Evolutionary conservation across 192 early-diverging fungal genomes (phyloP).

Genomic region (Geranomyces variabilis): DNA sequence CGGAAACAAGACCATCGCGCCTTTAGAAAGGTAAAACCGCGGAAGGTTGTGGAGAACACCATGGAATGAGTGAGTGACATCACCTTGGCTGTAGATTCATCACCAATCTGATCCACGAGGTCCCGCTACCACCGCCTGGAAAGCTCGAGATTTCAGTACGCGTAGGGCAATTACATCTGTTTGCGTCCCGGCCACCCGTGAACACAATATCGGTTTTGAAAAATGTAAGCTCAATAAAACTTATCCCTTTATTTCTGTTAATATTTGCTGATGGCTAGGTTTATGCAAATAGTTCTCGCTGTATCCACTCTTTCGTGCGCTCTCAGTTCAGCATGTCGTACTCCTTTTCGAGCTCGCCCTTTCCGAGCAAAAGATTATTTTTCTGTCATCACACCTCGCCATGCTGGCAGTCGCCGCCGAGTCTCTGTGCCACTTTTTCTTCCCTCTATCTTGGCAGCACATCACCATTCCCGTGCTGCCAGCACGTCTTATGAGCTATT

Average conservation of each 20-base stretch:
- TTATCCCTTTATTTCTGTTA: background rate
- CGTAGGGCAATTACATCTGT: conserved; percentile 64
- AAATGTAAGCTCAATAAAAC: conserved; percentile 65
- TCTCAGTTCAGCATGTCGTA: conserved; percentile 67
- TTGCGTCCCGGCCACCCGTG: conserved; percentile 71
- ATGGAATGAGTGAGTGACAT: background rate
- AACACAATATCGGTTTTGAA: conserved; percentile 75
- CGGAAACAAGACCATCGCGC: conserved; percentile 33
- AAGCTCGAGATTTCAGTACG: conserved; percentile 74
- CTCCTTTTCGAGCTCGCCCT: conserved; percentile 74
- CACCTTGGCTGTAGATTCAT: conserved; percentile 50
- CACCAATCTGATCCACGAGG: conserved; percentile 70
- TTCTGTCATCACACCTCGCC: conserved; percentile 65
- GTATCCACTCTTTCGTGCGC: conserved; percentile 71
- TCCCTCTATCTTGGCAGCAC: conserved; percentile 78
- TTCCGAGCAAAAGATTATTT: conserved; percentile 72
- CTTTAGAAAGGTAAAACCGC: conserved; percentile 61
- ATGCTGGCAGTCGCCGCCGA: conserved; percentile 75
- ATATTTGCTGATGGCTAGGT: background rate
- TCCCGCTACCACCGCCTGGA: conserved; percentile 79
- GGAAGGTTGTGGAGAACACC: too few species aligned
- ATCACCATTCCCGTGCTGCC: conserved; percentile 79
- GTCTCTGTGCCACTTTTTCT: conserved; percentile 64
- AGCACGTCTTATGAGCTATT: conserved; percentile 58
- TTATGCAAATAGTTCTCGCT: conserved; percentile 68